Evolutionary conservation across 306 rosid species (phyloP).

Genomic region (apple (Malus domestica)): ASM211411v1 NC_041801.1:13877001-13877500

Average conservation of each 20-base stretch:
- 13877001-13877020: conserved; percentile 37
- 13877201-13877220: conserved; percentile 38
- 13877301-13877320: conserved; percentile 61
- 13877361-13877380: conserved; percentile 62
- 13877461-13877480: conserved; percentile 75
- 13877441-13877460: conserved; percentile 48
- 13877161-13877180: conserved; percentile 81
- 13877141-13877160: conserved; percentile 58
- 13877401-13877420: conserved; percentile 63
- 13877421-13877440: conserved; percentile 51
- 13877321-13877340: conserved; percentile 52
- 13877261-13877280: conserved; percentile 62
- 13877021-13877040: conserved; percentile 46
- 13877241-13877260: conserved; percentile 45
- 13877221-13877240: conserved; percentile 41
- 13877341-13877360: conserved; percentile 43
- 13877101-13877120: conserved; percentile 44
- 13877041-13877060: conserved; percentile 41
- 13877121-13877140: conserved; percentile 53
- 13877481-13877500: conserved; percentile 83
- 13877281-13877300: conserved; percentile 70
- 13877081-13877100: conserved; percentile 84
- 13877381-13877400: conserved; percentile 87
- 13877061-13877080: conserved; percentile 64
- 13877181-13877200: conserved; percentile 73